Evolutionary conservation across 306 rosid genomes (phyloP).

Genomic region (Trifolium subterraneum): DNA sequence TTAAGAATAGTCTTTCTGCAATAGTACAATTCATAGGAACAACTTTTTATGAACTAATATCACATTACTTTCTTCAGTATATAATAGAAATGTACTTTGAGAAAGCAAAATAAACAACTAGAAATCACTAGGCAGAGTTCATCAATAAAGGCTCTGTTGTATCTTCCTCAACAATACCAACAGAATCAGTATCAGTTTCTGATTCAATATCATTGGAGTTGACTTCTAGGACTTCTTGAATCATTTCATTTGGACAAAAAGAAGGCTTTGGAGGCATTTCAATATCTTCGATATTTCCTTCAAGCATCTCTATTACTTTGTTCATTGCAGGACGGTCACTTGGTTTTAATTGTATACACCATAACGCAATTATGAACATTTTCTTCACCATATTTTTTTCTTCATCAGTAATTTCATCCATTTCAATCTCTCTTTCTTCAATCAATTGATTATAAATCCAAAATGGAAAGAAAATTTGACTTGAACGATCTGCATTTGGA

Average conservation of each 20-base stretch:
- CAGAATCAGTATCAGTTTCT: not conserved
- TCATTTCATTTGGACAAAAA: not conserved
- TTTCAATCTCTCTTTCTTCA: not conserved
- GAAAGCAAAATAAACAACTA: not conserved
- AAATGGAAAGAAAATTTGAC: conserved; percentile 30
- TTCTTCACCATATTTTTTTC: conserved; percentile 14
- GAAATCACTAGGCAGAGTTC: not conserved
- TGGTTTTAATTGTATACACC: conserved; percentile 49
- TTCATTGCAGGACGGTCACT: conserved; percentile 48
- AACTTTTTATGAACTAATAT: too few species aligned
- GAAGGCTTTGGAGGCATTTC: not conserved
- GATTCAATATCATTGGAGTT: not conserved
- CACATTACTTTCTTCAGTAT: too few species aligned
- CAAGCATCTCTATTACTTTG: conserved; percentile 42
- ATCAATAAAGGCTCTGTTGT: not conserved
- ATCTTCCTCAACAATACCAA: not conserved
- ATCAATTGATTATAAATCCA: conserved; percentile 29
- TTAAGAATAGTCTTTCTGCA: too few species aligned
- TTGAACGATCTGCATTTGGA: not conserved
- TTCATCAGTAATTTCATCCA: not conserved
- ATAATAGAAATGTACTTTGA: too few species aligned
- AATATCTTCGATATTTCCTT: conserved; percentile 22
- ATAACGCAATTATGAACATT: conserved; percentile 45
- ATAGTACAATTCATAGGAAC: too few species aligned
- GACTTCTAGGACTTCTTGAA: not conserved